These are phyloP conservation scores for Ceratobasidium sp. DNA, from an alignment of 1,284 basidiomycete species.

Conservation along the genomic window DNA sequence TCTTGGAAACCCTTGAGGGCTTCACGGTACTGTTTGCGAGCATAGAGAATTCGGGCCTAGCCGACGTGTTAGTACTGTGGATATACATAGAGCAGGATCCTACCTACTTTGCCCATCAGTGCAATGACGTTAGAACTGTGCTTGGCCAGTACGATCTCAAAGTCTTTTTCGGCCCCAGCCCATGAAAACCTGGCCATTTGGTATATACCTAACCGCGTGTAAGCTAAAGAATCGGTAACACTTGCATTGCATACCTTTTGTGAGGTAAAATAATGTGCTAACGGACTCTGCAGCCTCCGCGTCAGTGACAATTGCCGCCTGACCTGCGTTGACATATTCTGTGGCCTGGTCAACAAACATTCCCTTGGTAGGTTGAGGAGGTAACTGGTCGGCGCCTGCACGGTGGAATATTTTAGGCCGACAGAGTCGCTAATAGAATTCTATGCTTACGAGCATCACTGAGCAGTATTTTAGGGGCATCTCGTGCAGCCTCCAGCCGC, in stretches of 20 bases:
- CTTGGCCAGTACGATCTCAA: conserved; percentile 78
- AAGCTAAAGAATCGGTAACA: background rate
- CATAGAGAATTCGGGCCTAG: conserved; percentile 84
- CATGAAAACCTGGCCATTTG: conserved; percentile 80
- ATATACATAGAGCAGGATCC: conserved; percentile 36
- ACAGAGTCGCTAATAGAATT: conserved; percentile 14
- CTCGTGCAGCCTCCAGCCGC: conserved; percentile 74
- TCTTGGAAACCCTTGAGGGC: conserved; percentile 85
- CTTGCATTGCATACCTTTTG: conserved; percentile 59
- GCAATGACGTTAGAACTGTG: conserved; percentile 86
- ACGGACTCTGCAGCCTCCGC: conserved; percentile 54
- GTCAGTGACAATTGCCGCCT: conserved; percentile 59
- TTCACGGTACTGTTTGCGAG: conserved; percentile 74
- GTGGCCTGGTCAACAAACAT: conserved; percentile 73
- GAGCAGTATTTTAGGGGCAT: conserved; percentile 80
- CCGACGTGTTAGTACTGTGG: conserved; percentile 8
- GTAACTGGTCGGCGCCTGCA: conserved; percentile 72
- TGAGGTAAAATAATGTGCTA: conserved; percentile 63
- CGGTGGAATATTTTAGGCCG: conserved; percentile 39
- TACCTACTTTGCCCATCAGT: conserved; percentile 71
- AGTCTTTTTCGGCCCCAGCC: conserved; percentile 78
- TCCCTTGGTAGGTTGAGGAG: conserved; percentile 67
- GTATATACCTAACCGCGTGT: conserved; percentile 66
- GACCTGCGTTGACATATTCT: conserved; percentile 69
- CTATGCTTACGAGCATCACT: conserved; percentile 69